Conservation (phyloP, 73 alveolate genomes). For the Breviolum minutum region DNA sequence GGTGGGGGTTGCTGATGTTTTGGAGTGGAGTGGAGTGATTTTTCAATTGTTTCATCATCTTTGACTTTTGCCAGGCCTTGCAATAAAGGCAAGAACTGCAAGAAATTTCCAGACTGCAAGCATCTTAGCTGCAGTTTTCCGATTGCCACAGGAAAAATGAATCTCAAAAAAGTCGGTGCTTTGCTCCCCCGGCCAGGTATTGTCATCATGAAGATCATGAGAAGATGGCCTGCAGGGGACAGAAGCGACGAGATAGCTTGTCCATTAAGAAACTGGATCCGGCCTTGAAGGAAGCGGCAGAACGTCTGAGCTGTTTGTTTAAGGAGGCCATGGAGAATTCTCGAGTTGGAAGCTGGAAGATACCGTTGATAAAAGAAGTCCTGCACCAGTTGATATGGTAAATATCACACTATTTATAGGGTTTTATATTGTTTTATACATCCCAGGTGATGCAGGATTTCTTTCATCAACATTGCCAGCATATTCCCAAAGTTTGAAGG, state of each 20-base stretch:
- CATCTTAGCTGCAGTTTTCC: not conserved
- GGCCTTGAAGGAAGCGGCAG: not conserved
- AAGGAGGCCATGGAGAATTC: not conserved
- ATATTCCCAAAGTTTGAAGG: not conserved
- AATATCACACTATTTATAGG: no score
- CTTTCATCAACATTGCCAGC: no score
- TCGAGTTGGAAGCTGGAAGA: no score
- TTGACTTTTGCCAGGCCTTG: not conserved
- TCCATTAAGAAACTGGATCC: not conserved
- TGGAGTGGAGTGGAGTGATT: not conserved
- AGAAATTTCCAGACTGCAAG: not conserved
- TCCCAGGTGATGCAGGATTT: no score
- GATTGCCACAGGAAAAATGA: not conserved
- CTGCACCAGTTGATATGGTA: no score
- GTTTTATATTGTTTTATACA: no score
- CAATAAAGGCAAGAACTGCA: slow-evolving; percentile 46
- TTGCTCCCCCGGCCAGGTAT: not conserved
- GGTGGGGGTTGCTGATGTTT: not conserved
- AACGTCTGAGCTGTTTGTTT: not conserved
- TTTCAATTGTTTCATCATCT: not conserved
- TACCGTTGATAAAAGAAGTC: no score
- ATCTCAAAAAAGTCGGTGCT: not conserved
- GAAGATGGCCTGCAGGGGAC: slow-evolving; percentile 19
- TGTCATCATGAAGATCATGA: slow-evolving; percentile 25
- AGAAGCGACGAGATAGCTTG: slow-evolving; percentile 56